phyloP scores from a whole-genome alignment of 1,284 basidiomycete genomes.

The Thecaphora frezii region DNA sequence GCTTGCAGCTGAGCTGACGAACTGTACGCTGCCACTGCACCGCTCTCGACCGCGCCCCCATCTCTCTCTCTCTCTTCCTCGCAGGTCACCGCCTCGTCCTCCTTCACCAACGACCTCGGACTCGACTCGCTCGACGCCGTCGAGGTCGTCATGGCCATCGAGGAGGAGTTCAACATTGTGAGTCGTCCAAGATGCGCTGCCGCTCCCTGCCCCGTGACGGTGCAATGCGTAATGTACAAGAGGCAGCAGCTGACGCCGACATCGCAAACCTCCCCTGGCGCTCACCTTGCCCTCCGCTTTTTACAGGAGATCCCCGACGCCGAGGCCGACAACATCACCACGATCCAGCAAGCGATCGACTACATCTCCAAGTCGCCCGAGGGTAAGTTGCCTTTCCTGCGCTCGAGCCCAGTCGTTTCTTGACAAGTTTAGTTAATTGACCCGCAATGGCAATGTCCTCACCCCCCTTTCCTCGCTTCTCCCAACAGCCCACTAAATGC shows the following conservation, averaged over 20 bases:
- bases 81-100: slow-evolving; percentile 73
- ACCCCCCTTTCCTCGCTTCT: no score
- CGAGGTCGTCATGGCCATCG: slow-evolving; percentile 98
- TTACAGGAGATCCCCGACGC: slow-evolving; percentile 90
- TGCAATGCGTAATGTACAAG: no score
- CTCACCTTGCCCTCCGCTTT: not conserved
- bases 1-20: no score
- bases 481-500: no score
- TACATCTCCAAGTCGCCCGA: slow-evolving; percentile 94
- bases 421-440: no score
- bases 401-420: no score
- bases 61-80: not conserved
- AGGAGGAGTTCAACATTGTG: slow-evolving; percentile 74
- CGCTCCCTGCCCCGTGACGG: no score
- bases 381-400: slow-evolving; percentile 61
- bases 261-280: no score
- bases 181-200: no score
- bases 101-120: slow-evolving; percentile 85
- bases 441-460: no score
- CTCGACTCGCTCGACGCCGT: slow-evolving; percentile 96
- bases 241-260: no score
- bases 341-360: slow-evolving; percentile 92
- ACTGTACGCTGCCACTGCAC: no score
- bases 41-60: not conserved
- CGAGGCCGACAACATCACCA: slow-evolving; percentile 96